phyloP scores from a whole-genome alignment of 1,284 basidiomycete species.

The Trametes polyzona region DNA sequence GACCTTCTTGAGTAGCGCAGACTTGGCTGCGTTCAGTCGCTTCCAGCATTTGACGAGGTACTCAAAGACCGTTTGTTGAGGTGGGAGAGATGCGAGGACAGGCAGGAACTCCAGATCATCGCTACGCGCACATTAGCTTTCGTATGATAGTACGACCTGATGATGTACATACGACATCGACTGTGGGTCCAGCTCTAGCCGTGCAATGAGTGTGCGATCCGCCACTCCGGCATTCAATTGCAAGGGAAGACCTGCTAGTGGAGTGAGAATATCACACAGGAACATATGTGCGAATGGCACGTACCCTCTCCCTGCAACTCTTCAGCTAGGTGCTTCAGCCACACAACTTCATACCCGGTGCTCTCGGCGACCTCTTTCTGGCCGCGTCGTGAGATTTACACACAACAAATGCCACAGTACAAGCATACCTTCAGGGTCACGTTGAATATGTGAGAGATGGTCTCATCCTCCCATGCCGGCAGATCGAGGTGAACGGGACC shows the following conservation, averaged over 20 bases:
- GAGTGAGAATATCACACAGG: neutral
- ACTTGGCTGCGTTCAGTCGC: slow-evolving; percentile 65
- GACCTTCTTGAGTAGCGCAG: slow-evolving; percentile 66
- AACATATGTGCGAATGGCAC: slow-evolving; percentile 22
- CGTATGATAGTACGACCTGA: neutral
- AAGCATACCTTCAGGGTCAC: slow-evolving; percentile 78
- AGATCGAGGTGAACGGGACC: slow-evolving; percentile 56
- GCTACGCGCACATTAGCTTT: slow-evolving; percentile 40
- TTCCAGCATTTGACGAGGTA: slow-evolving; percentile 95
- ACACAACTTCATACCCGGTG: slow-evolving; percentile 75
- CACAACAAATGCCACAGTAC: neutral
- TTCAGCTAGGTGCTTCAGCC: slow-evolving; percentile 78
- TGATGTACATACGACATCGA: slow-evolving; percentile 65
- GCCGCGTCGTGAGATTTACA: neutral
- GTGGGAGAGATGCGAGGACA: slow-evolving; percentile 79
- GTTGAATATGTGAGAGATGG: slow-evolving; percentile 70
- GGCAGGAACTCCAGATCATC: slow-evolving; percentile 83
- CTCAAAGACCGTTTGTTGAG: slow-evolving; percentile 85
- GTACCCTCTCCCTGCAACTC: slow-evolving; percentile 78
- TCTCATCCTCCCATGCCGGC: slow-evolving; percentile 73
- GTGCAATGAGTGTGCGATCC: slow-evolving; percentile 85
- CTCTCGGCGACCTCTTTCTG: slow-evolving; percentile 74
- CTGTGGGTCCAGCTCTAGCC: slow-evolving; percentile 83
- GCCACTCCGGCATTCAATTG: slow-evolving; percentile 58
- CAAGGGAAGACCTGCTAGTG: slow-evolving; percentile 6